Evolutionary conservation across 306 rosid species (phyloP).

Genomic region (Dicorynia guianensis): DNA sequence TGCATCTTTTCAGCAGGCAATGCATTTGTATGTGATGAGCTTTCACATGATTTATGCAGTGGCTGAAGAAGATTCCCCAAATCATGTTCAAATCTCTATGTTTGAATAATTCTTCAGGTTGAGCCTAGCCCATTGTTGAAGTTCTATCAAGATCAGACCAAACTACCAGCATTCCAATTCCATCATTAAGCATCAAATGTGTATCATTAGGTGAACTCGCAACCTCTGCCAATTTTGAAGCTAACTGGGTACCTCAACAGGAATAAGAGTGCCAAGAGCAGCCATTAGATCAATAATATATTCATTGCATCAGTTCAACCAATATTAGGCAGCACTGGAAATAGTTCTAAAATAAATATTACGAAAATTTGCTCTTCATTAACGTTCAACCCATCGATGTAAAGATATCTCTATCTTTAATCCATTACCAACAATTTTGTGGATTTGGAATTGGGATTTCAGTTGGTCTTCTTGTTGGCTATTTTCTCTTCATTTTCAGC

Average conservation of each 20-base stretch:
- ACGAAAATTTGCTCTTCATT: no score
- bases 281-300: conserved; percentile 98
- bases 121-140: conserved; percentile 51
- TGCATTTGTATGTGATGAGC: conserved; percentile 54
- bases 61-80: conserved; percentile 52
- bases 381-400: no score
- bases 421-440: no score
- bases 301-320: conserved; percentile 74
- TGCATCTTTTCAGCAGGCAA: conserved; percentile 80
- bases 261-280: conserved; percentile 96
- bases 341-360: conserved; percentile 29
- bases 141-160: conserved; percentile 50
- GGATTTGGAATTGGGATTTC: no score
- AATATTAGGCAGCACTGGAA: conserved; percentile 34
- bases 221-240: conserved; percentile 65
- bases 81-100: conserved; percentile 52
- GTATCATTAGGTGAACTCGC: conserved; percentile 52
- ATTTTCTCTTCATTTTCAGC: no score
- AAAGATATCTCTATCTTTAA: no score
- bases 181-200: conserved; percentile 50
- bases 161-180: conserved; percentile 45
- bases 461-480: no score
- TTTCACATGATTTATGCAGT: conserved; percentile 53
- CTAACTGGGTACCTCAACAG: conserved; percentile 94
- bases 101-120: conserved; percentile 59